phyloP scores from a whole-genome alignment of 148 eudicot species.

The Rhododendron vialii region DNA sequence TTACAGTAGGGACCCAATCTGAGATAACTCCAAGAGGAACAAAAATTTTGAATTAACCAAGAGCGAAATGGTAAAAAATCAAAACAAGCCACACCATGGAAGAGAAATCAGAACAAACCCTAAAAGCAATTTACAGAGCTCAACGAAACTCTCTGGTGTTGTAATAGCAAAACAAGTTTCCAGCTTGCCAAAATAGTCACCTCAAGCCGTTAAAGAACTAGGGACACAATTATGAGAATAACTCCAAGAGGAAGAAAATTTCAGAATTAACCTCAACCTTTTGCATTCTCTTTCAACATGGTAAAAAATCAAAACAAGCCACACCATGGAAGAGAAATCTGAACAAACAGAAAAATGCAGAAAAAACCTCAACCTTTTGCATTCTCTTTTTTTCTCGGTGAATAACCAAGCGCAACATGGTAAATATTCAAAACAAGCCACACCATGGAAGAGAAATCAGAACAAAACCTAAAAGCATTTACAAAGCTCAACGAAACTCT shows the following conservation, averaged over 20 bases:
- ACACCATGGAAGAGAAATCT: neutral
- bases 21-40: too few relatives aligned
- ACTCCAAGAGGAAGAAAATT: neutral
- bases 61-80: too few relatives aligned
- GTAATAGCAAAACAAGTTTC: neutral
- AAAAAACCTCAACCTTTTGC: neutral
- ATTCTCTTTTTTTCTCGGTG: neutral
- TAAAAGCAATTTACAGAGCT: neutral
- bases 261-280: neutral
- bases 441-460: neutral
- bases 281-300: neutral
- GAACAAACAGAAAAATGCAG: neutral
- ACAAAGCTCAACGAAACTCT: neutral
- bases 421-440: neutral
- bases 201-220: constrained; percentile 19
- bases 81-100: too few relatives aligned
- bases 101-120: too few relatives aligned
- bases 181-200: neutral
- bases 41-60: too few relatives aligned
- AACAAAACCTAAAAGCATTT: neutral
- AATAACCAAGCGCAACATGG: neutral
- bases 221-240: neutral
- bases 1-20: too few relatives aligned
- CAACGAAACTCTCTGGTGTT: neutral
- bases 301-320: neutral